phyloP scores from a whole-genome alignment of 177 flowering plant species.

The Tripterygium wilfordii region DNA sequence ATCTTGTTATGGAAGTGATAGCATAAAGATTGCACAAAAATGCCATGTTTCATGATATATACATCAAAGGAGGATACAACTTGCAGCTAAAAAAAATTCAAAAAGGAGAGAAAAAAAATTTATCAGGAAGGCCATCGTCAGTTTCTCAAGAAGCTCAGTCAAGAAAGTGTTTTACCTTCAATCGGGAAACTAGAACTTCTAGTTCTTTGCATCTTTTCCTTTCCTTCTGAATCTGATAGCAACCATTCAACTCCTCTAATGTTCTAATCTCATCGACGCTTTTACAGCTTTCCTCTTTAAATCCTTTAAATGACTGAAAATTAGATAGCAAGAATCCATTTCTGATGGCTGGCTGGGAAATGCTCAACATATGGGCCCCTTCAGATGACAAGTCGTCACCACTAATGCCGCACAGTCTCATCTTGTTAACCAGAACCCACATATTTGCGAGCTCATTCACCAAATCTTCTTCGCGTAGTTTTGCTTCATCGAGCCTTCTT shows the following conservation, averaged over 20 bases:
- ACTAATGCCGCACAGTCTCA: conserved; percentile 34
- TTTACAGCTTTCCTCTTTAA: conserved; percentile 16
- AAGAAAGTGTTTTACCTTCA: conserved; percentile 43
- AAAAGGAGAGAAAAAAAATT: not conserved
- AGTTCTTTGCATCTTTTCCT: conserved; percentile 50
- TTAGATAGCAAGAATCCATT: conserved; percentile 21
- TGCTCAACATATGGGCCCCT: conserved; percentile 12
- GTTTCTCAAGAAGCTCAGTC: not conserved
- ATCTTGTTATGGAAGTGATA: not conserved
- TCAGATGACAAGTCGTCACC: conserved; percentile 24
- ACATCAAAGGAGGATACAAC: no score
- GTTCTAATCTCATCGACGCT: conserved; percentile 13
- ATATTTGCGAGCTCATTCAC: conserved; percentile 78
- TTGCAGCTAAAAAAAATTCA: not conserved
- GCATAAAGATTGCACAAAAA: not conserved
- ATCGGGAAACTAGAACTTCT: conserved; percentile 37
- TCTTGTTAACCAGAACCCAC: conserved; percentile 73
- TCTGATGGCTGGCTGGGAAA: conserved; percentile 6
- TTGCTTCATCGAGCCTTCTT: conserved; percentile 51
- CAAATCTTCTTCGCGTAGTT: conserved; percentile 48
- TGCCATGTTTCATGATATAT: no score
- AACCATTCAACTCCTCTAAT: conserved; percentile 31
- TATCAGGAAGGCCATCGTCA: not conserved
- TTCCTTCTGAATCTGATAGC: conserved; percentile 40
- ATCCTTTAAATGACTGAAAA: conserved; percentile 13